Base-by-base conservation (phyloP, 768 basidiomycete genomes). In the Lactarius sp. region DNA sequence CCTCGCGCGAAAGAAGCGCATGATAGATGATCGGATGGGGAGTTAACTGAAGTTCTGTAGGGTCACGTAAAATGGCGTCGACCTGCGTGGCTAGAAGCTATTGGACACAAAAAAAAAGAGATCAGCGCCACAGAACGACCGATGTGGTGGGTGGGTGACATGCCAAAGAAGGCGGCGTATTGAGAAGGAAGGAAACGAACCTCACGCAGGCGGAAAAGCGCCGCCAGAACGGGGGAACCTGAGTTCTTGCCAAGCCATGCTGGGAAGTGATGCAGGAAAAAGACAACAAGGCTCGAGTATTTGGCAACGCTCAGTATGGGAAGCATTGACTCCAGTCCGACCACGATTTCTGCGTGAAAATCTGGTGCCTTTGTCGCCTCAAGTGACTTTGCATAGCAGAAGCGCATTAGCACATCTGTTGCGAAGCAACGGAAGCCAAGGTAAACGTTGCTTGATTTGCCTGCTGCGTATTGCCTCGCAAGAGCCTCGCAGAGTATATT, bases 21-120 rank as follows among this genome's bases (percentile, higher is more conserved):
- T 77, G 75, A 60, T 75, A 79, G 42, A 78, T 75, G 8, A 71
- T 75, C 37, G 75, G 74, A 46, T 77, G 75, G n/a, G 74, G 71
- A 9, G 69, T 67, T 5, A 70, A 54, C 12, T 64, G 44, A 14
- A 78, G 62, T 14, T 65, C 54, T 0, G 66, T 58, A 0, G 75
- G 73, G 59, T 76, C 62, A 1, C 51, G 58, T 8, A 69, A 20
- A n/a, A 70, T 37, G 18, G 52, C 53, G 12, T 71, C 69, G 31
- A 75, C 59, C 52, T 69, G 70, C 12, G 59, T 61, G 5, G 62
- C 47, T 42, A 72, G 61, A 31, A 64, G 58, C 57, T 67, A 33
- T 10, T 22, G 10, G 9, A 7, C 22, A 37, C 41, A 13, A 6
- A 14, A 39, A n/a, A 8, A 49, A 2, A 13, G 14, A 46, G 55